Base-by-base conservation (phyloP, 768 basidiomycete genomes). In the Phaeolepiota aurea region DNA sequence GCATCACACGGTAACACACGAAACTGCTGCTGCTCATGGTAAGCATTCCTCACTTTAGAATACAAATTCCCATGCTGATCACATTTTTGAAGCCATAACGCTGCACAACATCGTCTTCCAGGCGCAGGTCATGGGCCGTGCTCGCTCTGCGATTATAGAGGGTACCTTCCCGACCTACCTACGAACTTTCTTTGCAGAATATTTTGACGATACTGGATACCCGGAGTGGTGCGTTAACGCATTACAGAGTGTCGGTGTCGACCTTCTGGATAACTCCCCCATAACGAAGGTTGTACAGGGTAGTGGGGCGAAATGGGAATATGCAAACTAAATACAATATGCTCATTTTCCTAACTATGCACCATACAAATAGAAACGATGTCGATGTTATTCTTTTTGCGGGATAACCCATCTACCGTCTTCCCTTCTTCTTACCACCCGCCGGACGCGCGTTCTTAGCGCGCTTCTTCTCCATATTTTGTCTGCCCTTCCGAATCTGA, bases 171-270 rank as follows among this genome's bases (percentile, higher is more conserved):
- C 90, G 1, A 67, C 74, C 38, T 93, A 87, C 55, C 68, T 93
- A 20, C 69, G 70, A 39, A 62, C 60, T 4, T 94, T 92, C 62
- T 93, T 94, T 58, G 69, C 66, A 22, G 63, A 66, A 32, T 93
- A 91, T 57, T 94, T 87, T 52, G 80, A 76, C 4, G 69, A 77
- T 41, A 62, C 66, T n/a, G 83, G 82, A 7, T 89, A 91, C 55
- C 89, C 89, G 0, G 76, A 79, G 54, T 94, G 90, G 90, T 87
- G 86, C 50, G 77, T 93, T 1, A 84, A 88, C 51, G 91, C 90
- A 9, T 61, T 94, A 38, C 67, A 71, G 18, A 82, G 77, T 41
- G 90, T 94, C 10, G 85, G 85, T 0, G 86, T 94, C 0, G 88
- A 94, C 54, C 58, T 93, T 32, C 62, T 90, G 21, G 76, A 82